Evolutionary conservation across 192 early-diverging fungal genomes (phyloP), one percentile per base, ranked within the genome.

Genomic region (Borealophlyctis nickersoniae): DNA sequence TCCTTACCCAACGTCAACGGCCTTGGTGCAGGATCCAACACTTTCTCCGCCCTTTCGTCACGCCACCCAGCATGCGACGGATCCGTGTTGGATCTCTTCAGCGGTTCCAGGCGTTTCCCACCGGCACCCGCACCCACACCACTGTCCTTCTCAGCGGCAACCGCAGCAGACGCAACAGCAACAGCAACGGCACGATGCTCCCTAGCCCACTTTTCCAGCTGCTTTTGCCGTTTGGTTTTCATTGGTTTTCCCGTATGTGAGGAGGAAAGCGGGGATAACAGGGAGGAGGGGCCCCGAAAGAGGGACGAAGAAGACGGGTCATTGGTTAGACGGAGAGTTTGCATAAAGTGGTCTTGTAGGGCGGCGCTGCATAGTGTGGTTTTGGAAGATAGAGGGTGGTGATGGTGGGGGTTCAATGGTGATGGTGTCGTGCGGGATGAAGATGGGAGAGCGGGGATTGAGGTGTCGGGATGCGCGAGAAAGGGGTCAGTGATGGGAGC

Each of bases 321-420:
- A 14, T 19, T 33, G 13, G 16, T 19, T 19, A 62, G 19, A 19
- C 30, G 52, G 16, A 64, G 31, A 13, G 52, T 19, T 1, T 33
- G 50, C 11, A 28, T 52, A 34, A 64, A 64, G 30, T 64, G 62
- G 34, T 64, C 62, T 56, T 64, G 62, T 19, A 64, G 52, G 24
- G 62, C 62, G 16, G 62, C 62, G 36, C 62, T 64, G 26, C 50
- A 28, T 2, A 62, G 23, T 19, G 28, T 30, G 16, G 19, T 45
- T 45, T 45, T 19, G 53, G 53, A 27, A 4, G 3, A 3, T 60
- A 24, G 28, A 19, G 31, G 14, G 63, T 5, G n/a, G n/a, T n/a
- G n/a, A n/a, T n/a, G n/a, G n/a, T n/a, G n/a, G n/a, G n/a, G n/a
- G n/a, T n/a, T n/a, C n/a, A n/a, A n/a, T n/a, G n/a, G n/a, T n/a